Base-by-base conservation (phyloP, 2,329 filamentous ascomycete genomes). In the Tolypocladium sp. region DNA sequence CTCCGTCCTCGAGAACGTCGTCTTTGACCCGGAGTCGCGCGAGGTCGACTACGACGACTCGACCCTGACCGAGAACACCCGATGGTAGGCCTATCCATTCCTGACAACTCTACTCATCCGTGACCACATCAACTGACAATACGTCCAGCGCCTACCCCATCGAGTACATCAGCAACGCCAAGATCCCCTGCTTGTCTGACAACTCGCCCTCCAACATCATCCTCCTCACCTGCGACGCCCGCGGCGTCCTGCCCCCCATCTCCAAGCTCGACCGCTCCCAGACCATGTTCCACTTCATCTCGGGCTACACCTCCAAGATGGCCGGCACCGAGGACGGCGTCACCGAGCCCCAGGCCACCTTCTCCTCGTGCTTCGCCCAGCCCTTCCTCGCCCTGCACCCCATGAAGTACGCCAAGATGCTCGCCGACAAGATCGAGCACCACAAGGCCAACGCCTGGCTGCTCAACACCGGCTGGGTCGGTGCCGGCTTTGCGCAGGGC, bases 241-340 rank as follows among this genome's bases (percentile, higher is more conserved):
- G 94, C 67, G 94, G 94, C 81, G 94, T 99, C 56, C 87, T 99
- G 59, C 94, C 94, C 59, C 94, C 94, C 55, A 97, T 99, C 79
- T 97, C 92, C 70, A 97, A 97, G 84, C 89, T 99, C 74, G 87
- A 89, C 82, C 85, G 89, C 65, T 86, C 91, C 70, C 94, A 97
- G 81, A 96, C 92, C 76, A 97, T 99, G 93, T 99, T 97, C 88
- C 94, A 99, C 84, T 99, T 99, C 87, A 99, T 99, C 79, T 96
- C 91, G 22, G 94, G 94, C 69, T 99, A 99, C 84, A 99, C 94
- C 64, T 97, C 93, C 73, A 99, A 99, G 88, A 99, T 99, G 94
- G 94, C 94, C 65, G 94, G 94, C 71, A 99, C 94, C 40, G 94
- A 99, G 80, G 91, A 97, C 66, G 94, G 94, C 71, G 87, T 99